Base-by-base conservation (phyloP, 768 basidiomycete species). In the Pisolithus albus region DNA sequence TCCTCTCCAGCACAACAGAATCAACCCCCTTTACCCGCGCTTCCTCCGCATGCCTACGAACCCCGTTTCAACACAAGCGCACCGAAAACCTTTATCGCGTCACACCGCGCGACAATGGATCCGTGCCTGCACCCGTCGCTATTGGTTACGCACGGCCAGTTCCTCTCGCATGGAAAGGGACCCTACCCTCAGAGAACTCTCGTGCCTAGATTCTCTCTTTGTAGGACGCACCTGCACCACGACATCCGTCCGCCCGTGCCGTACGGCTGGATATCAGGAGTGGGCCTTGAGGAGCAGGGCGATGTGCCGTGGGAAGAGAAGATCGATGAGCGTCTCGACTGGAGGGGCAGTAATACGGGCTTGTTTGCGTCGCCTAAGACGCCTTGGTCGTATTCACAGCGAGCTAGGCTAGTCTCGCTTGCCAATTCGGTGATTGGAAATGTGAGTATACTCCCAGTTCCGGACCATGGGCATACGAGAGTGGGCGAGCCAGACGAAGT, bases 281-380 rank as follows among this genome's bases (percentile, higher is more conserved):
- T 73, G 5, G 60, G 61, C 9, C 67, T 72, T 6, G 68, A 69
- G 3, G 62, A 62, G 2, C 71, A 82, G 56, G 63, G 57, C 2
- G 81, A 88, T 63, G 77, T 83, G 8, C 73, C 72, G 0, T 92
- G 84, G 79, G 77, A 81, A 15, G 72, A 77, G 30, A 89, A 84
- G 68, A 26, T 67, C 1, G 77, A 85, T 61, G 79, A 84, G 53
- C 69, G 78, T 4, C 56, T 88, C 16, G 70, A 81, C 38, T 90
- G 88, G 88, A 74, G 88, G 38, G 88, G 88, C 3, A 79, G 79
- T 39, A 86, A 80, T 42, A 88, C 88, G 0, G 88, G 88, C 9
- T 84, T 81, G 18, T 68, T 57, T 47, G 74, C 78, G 34, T 59
- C 66, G 13, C 50, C 60, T 1, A 49, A 56, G 1, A 67, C 73